A percentile compares a stretch with the other conserved stretches of the same genome.
Conservation (phyloP, 2,329 filamentous ascomycete species). For the Colletotrichum karsti region DNA sequence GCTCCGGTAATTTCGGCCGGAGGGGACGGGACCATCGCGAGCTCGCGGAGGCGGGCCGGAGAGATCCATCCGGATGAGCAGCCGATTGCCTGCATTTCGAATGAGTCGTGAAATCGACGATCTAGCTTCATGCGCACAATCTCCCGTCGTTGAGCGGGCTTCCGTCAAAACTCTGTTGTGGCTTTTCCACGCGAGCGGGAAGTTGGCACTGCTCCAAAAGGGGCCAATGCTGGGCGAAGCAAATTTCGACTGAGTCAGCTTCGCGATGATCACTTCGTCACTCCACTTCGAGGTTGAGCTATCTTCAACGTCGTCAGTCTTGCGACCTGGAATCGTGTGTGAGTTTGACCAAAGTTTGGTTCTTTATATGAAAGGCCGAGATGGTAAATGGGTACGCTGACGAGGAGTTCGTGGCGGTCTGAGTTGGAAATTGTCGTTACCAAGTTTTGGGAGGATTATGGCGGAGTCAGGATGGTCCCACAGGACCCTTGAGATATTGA, state of each 20-base stretch:
- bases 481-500: neutral
- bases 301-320: neutral
- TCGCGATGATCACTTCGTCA: neutral
- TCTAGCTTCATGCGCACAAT: neutral
- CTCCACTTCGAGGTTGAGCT: neutral
- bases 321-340: accelerated
- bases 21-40: neutral
- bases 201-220: neutral
- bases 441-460: neutral
- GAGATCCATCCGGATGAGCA: neutral
- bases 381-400: too few relatives aligned
- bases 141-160: neutral
- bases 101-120: neutral
- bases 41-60: neutral
- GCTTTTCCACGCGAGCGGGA: neutral
- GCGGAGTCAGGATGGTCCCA: neutral
- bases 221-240: neutral
- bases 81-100: neutral
- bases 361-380: too few relatives aligned
- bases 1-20: neutral
- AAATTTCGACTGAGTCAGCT: neutral
- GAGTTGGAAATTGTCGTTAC: neutral
- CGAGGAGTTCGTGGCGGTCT: too few relatives aligned
- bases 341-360: neutral
- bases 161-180: neutral